Base-by-base conservation (phyloP, 2,329 filamentous ascomycete species). In the Elsinoe necatrix region DNA sequence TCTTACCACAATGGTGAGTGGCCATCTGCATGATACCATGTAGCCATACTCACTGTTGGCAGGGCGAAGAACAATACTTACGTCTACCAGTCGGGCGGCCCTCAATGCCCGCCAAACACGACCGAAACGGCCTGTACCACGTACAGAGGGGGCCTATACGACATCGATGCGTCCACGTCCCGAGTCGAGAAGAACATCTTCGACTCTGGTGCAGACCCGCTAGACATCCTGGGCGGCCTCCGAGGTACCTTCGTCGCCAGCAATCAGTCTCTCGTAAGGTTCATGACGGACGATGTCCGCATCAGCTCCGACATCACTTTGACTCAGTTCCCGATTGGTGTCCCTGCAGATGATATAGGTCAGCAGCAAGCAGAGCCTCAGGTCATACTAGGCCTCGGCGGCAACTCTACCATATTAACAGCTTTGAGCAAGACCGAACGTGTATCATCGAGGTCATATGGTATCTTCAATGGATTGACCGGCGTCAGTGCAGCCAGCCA, bases 1-100 rank as follows among this genome's bases (percentile, higher is more conserved):
- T 55, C 18, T 27, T 41, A 29, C 51, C 51, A 27, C 51, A 55
- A 23, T 41, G 34, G 51, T 42, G 9, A 16, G 35, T 41, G 12
- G 3, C 34, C 11, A 29, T 21, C 14, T 16, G 20, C 16, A 8
- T 4, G 4, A 29, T 16, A 8, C 43, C 2, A n/a, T 29, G 20
- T 9, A 29, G 12, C 16, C 29, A 11, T 4, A 52, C 29, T 52
- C 4, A 35, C 11, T n/a, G n/a, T 2, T 21, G 4, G 3, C 34
- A 55, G 51, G 51, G 16, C 51, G 1, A 29, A 55, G 23, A 55
- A 55, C 21, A 55, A 55, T 14, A 55, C 51, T 4, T 55, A 55
- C 14, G 34, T 42, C 35, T 55, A 55, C 21, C 9, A 23, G 4
- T 8, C 21, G 4, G 9, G 11, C 8, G 34, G 23, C 6, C 16